Evolutionary conservation across 805 yeast species (phyloP).

Genomic region (Pichia kluyveri): DNA sequence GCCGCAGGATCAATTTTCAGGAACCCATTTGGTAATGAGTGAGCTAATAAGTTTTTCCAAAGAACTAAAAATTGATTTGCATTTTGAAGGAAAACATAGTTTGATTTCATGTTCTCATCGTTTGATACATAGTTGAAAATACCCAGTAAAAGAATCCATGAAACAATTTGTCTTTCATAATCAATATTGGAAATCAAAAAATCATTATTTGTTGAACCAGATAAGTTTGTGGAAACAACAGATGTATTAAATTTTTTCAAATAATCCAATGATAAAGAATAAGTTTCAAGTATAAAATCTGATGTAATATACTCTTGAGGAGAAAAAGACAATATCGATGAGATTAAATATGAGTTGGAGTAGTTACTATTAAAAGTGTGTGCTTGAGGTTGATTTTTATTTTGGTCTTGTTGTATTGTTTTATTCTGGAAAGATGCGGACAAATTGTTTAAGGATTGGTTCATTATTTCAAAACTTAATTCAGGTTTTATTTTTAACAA

Average conservation of each 20-base stretch:
- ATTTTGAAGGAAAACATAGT: constrained; percentile 46
- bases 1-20: constrained; percentile 24
- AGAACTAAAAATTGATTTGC: constrained; percentile 48
- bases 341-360: constrained; percentile 24
- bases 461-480: constrained; percentile 21
- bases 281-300: constrained; percentile 24
- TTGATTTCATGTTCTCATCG: constrained; percentile 23
- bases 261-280: constrained; percentile 21
- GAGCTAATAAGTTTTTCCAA: constrained; percentile 55
- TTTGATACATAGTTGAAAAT: constrained; percentile 41
- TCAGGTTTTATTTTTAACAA: constrained; percentile 29
- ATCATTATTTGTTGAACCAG: constrained; percentile 22
- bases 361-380: constrained; percentile 22
- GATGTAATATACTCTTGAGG: constrained; percentile 24
- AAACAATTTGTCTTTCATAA: constrained; percentile 31
- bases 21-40: constrained; percentile 35
- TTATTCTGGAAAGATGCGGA: constrained; percentile 26
- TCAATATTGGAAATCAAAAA: constrained; percentile 20
- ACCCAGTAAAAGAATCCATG: constrained; percentile 62
- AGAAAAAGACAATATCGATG: constrained; percentile 23
- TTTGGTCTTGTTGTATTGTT: constrained; percentile 11
- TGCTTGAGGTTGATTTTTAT: constrained; percentile 1
- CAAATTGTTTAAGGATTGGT: constrained; percentile 28
- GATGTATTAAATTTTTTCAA: constrained; percentile 28
- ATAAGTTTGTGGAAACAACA: constrained; percentile 25